A percentile compares a stretch with the other conserved stretches of the same genome.
Conservation (phyloP, 139 green algal species). For the Pleodorina starrii region DNA sequence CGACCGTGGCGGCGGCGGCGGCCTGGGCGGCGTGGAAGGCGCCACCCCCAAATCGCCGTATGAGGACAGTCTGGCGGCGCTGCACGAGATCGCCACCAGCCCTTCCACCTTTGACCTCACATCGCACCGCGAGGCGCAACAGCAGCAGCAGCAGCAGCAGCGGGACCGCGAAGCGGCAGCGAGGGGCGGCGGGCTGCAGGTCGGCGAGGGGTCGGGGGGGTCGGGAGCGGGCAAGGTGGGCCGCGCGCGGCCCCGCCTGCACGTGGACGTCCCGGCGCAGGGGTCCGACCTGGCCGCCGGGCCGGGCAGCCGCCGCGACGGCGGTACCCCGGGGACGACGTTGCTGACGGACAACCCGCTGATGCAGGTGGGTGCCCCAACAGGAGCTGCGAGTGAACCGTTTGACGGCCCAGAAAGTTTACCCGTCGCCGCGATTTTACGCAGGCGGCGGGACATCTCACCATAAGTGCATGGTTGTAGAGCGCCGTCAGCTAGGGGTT, state of each 20-base stretch:
- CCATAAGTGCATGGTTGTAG: too few species aligned
- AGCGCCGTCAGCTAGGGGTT: too few species aligned
- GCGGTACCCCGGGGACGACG: slow-evolving; percentile 5
- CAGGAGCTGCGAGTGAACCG: too few species aligned
- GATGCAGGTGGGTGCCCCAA: slow-evolving; percentile 39
- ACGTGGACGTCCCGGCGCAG: slow-evolving; percentile 36
- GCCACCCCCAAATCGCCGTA: slow-evolving; percentile 55
- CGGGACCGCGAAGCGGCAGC: background rate
- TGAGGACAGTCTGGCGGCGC: slow-evolving; percentile 59
- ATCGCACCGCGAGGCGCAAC: background rate
- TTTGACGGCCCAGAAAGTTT: too few species aligned
- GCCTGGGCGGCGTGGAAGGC: background rate
- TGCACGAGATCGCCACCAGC: slow-evolving; percentile 64
- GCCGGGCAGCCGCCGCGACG: background rate
- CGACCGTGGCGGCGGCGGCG: background rate
- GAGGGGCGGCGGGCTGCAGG: background rate
- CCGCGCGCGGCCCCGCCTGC: slow-evolving; percentile 23
- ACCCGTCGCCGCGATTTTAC: too few species aligned
- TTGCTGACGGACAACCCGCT: slow-evolving; percentile 27
- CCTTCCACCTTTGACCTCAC: slow-evolving; percentile 50
- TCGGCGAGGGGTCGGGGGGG: background rate
- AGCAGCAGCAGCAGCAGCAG: too few species aligned
- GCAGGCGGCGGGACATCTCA: too few species aligned
- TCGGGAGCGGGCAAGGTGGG: background rate
- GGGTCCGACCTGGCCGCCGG: background rate